Conservation (phyloP, 2,329 filamentous ascomycete genomes). For the Thielaviopsis populi region DNA sequence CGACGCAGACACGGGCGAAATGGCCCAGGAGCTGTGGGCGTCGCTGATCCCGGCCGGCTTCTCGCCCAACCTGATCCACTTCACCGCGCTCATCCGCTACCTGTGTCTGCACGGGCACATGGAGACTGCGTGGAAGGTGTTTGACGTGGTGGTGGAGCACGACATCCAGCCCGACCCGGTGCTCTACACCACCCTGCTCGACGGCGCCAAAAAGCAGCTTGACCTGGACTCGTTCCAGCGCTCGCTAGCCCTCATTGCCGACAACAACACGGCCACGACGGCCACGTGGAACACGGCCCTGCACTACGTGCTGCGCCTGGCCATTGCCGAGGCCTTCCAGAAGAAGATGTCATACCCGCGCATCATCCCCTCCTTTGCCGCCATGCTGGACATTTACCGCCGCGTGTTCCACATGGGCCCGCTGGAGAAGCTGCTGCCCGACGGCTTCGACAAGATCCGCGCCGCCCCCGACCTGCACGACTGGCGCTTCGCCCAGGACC, state of each 20-base stretch:
- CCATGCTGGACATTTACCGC: slow-evolving; percentile 35
- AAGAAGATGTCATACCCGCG: slow-evolving; percentile 23
- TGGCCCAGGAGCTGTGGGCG: slow-evolving; percentile 28
- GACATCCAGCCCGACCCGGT: slow-evolving; percentile 47
- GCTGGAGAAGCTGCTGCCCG: slow-evolving; percentile 27
- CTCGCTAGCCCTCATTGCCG: slow-evolving; percentile 10
- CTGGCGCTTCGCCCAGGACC: slow-evolving; percentile 15
- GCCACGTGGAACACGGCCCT: slow-evolving; percentile 29
- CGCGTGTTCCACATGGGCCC: slow-evolving; percentile 34
- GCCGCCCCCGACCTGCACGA: slow-evolving; percentile 11
- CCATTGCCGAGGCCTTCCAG: slow-evolving; percentile 27
- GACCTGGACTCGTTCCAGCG: slow-evolving; percentile 36
- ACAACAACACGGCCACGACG: slow-evolving; percentile 15
- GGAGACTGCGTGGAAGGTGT: slow-evolving; percentile 48
- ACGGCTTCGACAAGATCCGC: slow-evolving; percentile 15
- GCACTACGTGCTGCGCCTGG: slow-evolving; percentile 34
- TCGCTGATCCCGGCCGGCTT: slow-evolving; percentile 35
- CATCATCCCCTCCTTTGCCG: slow-evolving; percentile 28
- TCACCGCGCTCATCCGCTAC: slow-evolving; percentile 56
- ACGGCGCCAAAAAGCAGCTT: slow-evolving; percentile 47
- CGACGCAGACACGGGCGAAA: slow-evolving; percentile 24
- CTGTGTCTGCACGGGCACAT: slow-evolving; percentile 50
- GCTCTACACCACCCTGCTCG: slow-evolving; percentile 55
- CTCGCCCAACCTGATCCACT: slow-evolving; percentile 44
- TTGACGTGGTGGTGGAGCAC: slow-evolving; percentile 44